Evolutionary conservation across 176 grass and related monocot genomes (phyloP).

Genomic region (Eleusine coracana): DNA sequence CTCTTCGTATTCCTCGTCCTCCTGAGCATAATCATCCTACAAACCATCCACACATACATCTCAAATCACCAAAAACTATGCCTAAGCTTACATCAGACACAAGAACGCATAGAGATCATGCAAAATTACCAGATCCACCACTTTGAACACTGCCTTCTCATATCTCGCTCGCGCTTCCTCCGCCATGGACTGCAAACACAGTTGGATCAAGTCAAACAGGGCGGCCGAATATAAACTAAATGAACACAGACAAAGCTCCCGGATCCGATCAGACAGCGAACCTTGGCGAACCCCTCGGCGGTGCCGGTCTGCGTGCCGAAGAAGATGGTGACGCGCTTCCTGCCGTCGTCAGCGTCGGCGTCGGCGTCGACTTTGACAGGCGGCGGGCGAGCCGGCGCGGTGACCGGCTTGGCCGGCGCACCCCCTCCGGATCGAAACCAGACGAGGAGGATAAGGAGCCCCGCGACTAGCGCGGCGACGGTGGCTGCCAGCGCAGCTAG

Average conservation of each 20-base stretch:
- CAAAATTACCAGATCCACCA: slow-evolving; percentile 86
- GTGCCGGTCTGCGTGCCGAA: slow-evolving; percentile 99
- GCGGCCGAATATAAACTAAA: not conserved
- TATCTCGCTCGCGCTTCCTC: slow-evolving; percentile 83
- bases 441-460: slow-evolving; percentile 58
- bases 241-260: not conserved
- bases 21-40: slow-evolving; percentile 87
- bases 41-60: slow-evolving; percentile 1
- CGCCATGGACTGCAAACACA: slow-evolving; percentile 52
- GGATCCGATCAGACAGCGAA: slow-evolving; percentile 54
- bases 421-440: slow-evolving; percentile 57
- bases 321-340: slow-evolving; percentile 82
- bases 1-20: slow-evolving; percentile 78
- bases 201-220: slow-evolving; percentile 3
- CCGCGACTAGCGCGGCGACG: slow-evolving; percentile 52
- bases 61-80: slow-evolving; percentile 8
- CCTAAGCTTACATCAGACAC: not conserved
- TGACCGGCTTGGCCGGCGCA: slow-evolving; percentile 1
- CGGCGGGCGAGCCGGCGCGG: slow-evolving; percentile 36
- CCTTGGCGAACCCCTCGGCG: slow-evolving; percentile 93
- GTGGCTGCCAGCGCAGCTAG: slow-evolving; percentile 57
- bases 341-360: slow-evolving; percentile 57
- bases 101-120: slow-evolving; percentile 28
- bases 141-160: slow-evolving; percentile 84
- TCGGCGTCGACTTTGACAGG: slow-evolving; percentile 48